Base-by-base conservation (phyloP, 306 rosid genomes). In the Prunus salicina region DNA sequence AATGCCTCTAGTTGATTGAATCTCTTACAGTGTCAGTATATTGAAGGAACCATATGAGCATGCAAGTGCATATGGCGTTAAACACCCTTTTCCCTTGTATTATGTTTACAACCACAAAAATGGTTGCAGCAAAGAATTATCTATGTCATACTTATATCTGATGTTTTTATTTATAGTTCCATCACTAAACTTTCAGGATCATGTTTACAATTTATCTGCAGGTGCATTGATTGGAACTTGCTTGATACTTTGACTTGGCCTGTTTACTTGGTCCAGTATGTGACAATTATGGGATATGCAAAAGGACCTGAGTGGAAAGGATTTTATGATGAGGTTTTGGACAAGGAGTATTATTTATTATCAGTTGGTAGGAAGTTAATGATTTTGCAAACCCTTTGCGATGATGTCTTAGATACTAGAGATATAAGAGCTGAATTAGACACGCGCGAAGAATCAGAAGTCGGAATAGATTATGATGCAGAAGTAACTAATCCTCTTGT, bases 171-270 rank as follows among this genome's bases (percentile, higher is more conserved):
- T 64, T 43, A 64, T 30, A 16, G 3, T 68, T 61, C 22, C 18
- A 13, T 55, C 57, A 46, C 34, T 67, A 56, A 65, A 32, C 28
- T 47, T 30, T 67, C 12, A 16, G 49, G 69, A 34, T 52, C 9
- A 49, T 80, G 56, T 58, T 60, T 50, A 27, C 20, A 65, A 58
- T 75, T 71, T 38, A 52, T 47, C 47, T 82, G 67, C 86, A 95
- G 99, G 91, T 86, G 85, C 86, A 76, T 79, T 28, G 96, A 96
- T 57, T 92, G 99, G 98, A 80, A 82, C 87, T 86, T 96, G 83
- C 88, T 96, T 3, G 99, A 96, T 85, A 60, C 88, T 45, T 71
- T 96, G 82, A 96, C 99, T 24, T 96, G 99, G 99, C 90, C 99
- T 46, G 91, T 82, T 73, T 96, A 85, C 85, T 70, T 88, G 79